A percentile compares a stretch with the other conserved stretches of the same genome.
phyloP scores from a whole-genome alignment of 768 basidiomycete species.

The Podaxis carcinomalis region DNA sequence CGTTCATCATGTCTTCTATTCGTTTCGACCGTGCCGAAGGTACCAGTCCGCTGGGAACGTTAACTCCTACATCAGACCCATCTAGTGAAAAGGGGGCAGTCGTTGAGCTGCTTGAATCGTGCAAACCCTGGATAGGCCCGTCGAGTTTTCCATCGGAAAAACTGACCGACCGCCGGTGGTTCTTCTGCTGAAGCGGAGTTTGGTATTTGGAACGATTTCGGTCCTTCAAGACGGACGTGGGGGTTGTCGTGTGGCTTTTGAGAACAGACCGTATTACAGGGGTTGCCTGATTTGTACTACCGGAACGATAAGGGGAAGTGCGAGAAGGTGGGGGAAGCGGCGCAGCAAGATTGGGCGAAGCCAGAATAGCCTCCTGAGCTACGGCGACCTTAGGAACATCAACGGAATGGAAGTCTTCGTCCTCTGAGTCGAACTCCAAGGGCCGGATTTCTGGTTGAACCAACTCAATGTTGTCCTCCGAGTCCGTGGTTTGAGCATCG shows the following conservation, averaged over 20 bases:
- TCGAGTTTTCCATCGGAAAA: slow-evolving; percentile 93
- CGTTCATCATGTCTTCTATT: slow-evolving; percentile 76
- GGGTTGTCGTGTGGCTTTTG: slow-evolving; percentile 45
- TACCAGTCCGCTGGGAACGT: slow-evolving; percentile 28
- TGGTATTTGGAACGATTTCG: slow-evolving; percentile 41
- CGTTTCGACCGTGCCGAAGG: slow-evolving; percentile 73
- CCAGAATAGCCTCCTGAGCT: slow-evolving; percentile 4
- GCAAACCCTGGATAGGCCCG: slow-evolving; percentile 78
- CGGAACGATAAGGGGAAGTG: slow-evolving; percentile 3
- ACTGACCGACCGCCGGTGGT: slow-evolving; percentile 82
- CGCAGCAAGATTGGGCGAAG: neutral
- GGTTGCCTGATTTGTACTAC: slow-evolving; percentile 19
- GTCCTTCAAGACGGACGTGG: slow-evolving; percentile 57
- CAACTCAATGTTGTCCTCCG: slow-evolving; percentile 42
- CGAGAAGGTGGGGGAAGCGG: slow-evolving; percentile 1
- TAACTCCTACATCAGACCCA: slow-evolving; percentile 15
- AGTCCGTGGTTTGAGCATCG: slow-evolving; percentile 46
- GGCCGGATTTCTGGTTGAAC: slow-evolving; percentile 24
- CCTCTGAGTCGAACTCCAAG: slow-evolving; percentile 36
- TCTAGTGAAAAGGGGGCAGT: neutral
- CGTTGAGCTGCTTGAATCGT: slow-evolving; percentile 16
- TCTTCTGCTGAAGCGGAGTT: slow-evolving; percentile 47
- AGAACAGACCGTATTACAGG: slow-evolving; percentile 39
- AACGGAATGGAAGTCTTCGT: slow-evolving; percentile 24
- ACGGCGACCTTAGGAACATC: slow-evolving; percentile 3